A percentile compares a stretch with the other conserved stretches of the same genome.
Evolutionary conservation across 352 stramenopile genomes (phyloP).

Genomic region (Phytophthora pinifolia): DNA sequence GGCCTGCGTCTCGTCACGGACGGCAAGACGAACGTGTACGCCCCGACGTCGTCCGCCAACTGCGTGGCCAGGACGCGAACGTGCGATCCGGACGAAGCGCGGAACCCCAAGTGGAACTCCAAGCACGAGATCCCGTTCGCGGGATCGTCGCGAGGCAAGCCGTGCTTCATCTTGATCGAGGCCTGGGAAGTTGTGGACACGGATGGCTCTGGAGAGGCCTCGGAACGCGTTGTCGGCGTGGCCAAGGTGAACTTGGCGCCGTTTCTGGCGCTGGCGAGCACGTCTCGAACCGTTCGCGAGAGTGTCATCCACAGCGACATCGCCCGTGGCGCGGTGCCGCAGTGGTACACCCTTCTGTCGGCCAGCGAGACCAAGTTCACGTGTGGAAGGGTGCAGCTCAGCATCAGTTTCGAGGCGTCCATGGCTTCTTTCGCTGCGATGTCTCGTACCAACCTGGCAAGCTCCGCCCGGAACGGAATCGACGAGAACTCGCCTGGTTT

Average conservation of each 20-base stretch:
- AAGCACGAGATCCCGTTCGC: slow-evolving; percentile 73
- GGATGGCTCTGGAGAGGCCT: slow-evolving; percentile 30
- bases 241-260: slow-evolving; percentile 87
- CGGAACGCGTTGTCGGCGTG: slow-evolving; percentile 77
- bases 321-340: slow-evolving; percentile 73
- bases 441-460: slow-evolving; percentile 28
- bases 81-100: slow-evolving; percentile 50
- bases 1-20: slow-evolving; percentile 75
- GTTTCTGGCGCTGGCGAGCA: slow-evolving; percentile 83
- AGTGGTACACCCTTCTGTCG: slow-evolving; percentile 88
- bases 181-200: slow-evolving; percentile 71
- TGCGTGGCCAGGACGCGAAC: slow-evolving; percentile 70
- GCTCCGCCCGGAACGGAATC: slow-evolving; percentile 21
- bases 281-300: slow-evolving; percentile 76
- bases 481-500: slow-evolving; percentile 42
- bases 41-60: slow-evolving; percentile 69
- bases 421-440: slow-evolving; percentile 40
- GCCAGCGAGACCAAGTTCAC: slow-evolving; percentile 84
- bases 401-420: slow-evolving; percentile 79
- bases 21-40: slow-evolving; percentile 89
- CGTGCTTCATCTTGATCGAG: slow-evolving; percentile 88
- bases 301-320: slow-evolving; percentile 87
- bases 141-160: slow-evolving; percentile 71
- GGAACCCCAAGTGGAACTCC: slow-evolving; percentile 81
- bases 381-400: slow-evolving; percentile 82